phyloP scores from a whole-genome alignment of 805 yeast species.

The Candida krabiensis region DNA sequence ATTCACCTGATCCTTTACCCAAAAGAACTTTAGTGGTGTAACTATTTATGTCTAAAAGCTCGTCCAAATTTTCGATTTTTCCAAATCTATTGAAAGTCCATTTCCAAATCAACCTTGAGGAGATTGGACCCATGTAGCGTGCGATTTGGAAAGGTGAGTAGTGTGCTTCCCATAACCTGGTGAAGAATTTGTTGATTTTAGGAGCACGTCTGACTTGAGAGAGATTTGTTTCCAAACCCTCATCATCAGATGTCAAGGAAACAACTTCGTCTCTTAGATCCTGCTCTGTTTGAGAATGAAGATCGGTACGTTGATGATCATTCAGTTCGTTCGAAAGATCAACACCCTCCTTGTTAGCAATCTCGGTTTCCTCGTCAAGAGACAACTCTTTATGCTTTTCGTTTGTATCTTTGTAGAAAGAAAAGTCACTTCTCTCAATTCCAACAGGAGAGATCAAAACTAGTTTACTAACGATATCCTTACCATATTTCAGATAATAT shows the following conservation, averaged over 20 bases:
- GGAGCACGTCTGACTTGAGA: conserved; percentile 35
- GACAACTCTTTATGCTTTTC: conserved; percentile 5
- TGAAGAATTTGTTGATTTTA: conserved; percentile 35
- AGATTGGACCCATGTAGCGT: conserved; percentile 52
- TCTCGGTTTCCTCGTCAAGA: conserved; percentile 15
- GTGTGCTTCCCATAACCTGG: conserved; percentile 52
- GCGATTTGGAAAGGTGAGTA: conserved; percentile 55
- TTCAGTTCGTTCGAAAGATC: conserved; percentile 34
- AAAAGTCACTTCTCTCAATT: conserved; percentile 62
- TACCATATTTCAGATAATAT: conserved; percentile 61
- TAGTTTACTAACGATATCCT: conserved; percentile 48
- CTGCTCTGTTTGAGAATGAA: conserved; percentile 4
- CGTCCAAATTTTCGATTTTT: conserved; percentile 25
- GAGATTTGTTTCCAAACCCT: conserved; percentile 10
- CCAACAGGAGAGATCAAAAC: conserved; percentile 76
- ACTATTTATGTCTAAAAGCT: conserved; percentile 45
- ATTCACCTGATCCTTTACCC: conserved; percentile 64
- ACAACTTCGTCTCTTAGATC: conserved; percentile 5
- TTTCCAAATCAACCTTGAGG: conserved; percentile 47
- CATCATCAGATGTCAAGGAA: conserved; percentile 14
- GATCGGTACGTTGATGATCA: conserved; percentile 13
- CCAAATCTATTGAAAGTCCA: conserved; percentile 58
- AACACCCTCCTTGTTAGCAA: conserved; percentile 28
- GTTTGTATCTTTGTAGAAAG: conserved; percentile 27
- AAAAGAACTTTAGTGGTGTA: conserved; percentile 55